phyloP scores from a whole-genome alignment of 73 alveolate genomes.

The Paramecium biaurelia region DNA sequence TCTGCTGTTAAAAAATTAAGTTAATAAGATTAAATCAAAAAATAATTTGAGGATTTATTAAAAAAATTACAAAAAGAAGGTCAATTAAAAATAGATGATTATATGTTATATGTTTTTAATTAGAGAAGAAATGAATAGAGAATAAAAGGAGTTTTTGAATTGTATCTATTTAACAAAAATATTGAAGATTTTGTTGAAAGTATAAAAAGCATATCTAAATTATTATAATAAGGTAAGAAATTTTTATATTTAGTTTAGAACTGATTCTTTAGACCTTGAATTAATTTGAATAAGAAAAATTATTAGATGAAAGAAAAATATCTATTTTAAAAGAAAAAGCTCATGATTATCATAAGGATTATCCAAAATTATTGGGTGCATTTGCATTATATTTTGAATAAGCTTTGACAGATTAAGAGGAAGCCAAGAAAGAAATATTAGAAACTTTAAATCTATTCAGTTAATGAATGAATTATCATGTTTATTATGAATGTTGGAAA shows the following conservation, averaged over 20 bases:
- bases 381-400: constrained; percentile 32
- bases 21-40: neutral
- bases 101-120: neutral
- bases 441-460: neutral
- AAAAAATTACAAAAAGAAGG: neutral
- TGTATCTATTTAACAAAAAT: neutral
- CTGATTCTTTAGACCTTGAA: neutral
- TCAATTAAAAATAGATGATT: constrained; percentile 11
- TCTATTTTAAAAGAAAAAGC: neutral
- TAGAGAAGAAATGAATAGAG: constrained; percentile 2
- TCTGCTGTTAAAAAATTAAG: neutral
- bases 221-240: neutral
- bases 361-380: constrained; percentile 25
- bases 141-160: constrained; percentile 25
- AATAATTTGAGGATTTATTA: neutral
- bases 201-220: neutral
- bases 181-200: constrained; percentile 1
- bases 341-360: neutral
- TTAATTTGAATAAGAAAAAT: neutral
- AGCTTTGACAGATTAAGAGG: neutral
- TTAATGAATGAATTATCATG: neutral
- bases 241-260: neutral
- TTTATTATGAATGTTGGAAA: neutral
- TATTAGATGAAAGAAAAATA: neutral
- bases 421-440: neutral